Base-by-base conservation (phyloP, 352 stramenopile species). In the Peronospora farinosa region DNA sequence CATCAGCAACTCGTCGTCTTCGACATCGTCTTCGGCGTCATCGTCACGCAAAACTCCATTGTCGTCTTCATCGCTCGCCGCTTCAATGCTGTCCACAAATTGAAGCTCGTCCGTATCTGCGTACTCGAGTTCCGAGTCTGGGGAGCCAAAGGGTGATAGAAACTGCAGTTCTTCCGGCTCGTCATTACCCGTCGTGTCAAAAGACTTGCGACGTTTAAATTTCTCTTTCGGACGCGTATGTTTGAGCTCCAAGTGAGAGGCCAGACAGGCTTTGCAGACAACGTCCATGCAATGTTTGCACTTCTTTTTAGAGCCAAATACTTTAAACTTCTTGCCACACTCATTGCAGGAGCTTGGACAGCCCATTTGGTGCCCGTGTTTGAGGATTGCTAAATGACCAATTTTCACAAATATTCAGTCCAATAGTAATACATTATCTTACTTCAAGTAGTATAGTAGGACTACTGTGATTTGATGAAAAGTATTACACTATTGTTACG, bases 281-380 rank as follows among this genome's bases (percentile, higher is more conserved):
- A 70, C 46, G 37, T 65, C 55, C 52, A 69, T 72, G 60, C 78
- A 88, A 63, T 86, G 63, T 53, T 76, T 67, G 54, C 78, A 90
- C 47, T 83, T 84, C 51, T 73, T 80, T 54, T 77, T 78, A 52
- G 73, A 72, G 7, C 63, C 57, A 50, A 90, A 87, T 28, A 90
- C 72, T 41, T 84, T 86, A 47, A 90, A 78, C 63, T 85, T 86
- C 61, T 86, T 85, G 63, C 63, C 60, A 48, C 78, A 88, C 44
- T 84, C 65, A 25, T 78, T 74, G 42, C 76, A 88, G 4, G 57
- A 33, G 31, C 57, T 72, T 15, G 70, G 60, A 9, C 55, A 51
- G 5, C 71, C 71, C 71, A 85, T n/a, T n/a, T 85, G 19, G 19
- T 21, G 19, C 19, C 19, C 19, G 19, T 16, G 31, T 9, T n/a